A percentile compares a stretch with the other conserved stretches of the same genome.
Evolutionary conservation across 768 basidiomycete species (phyloP).

Genomic region (Lentinula lateritia): DNA sequence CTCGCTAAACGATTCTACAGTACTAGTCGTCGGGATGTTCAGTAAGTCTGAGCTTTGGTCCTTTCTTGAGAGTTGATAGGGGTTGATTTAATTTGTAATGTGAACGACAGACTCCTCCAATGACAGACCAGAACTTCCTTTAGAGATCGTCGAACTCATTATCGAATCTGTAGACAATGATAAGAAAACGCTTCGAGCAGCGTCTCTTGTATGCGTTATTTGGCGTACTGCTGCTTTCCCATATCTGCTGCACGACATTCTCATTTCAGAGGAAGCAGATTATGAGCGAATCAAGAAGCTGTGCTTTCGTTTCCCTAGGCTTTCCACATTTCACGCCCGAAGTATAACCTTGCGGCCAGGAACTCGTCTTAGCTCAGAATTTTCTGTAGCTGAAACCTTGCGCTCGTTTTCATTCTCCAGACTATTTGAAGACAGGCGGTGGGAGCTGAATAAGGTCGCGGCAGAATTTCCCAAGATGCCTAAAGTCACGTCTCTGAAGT

Average conservation of each 20-base stretch:
- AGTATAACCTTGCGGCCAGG: not conserved
- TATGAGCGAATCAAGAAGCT: constrained; percentile 1
- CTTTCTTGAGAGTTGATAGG: not conserved
- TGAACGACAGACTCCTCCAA: not conserved
- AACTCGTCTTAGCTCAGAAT: not conserved
- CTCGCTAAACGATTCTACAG: not conserved
- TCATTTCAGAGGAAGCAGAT: constrained; percentile 1
- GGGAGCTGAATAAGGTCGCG: not conserved
- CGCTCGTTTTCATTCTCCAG: constrained; percentile 1
- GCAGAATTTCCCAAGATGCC: constrained; percentile 2
- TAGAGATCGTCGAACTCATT: constrained; percentile 4
- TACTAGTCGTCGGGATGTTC: not conserved
- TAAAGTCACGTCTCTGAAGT: constrained; percentile 1
- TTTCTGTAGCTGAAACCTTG: not conserved
- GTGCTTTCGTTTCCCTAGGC: constrained; percentile 1
- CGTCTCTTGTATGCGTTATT: not conserved
- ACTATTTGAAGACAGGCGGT: constrained; percentile 4
- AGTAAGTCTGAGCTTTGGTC: not conserved
- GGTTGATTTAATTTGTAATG: not conserved
- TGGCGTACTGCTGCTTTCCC: constrained; percentile 6
- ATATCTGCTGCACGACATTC: constrained; percentile 1
- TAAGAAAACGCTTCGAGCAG: not conserved
- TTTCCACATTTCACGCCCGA: constrained; percentile 1
- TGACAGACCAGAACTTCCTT: not conserved
- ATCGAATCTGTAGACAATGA: not conserved